Conservation (phyloP, 129 eudicot species). For the Flaveria bidentis region DNA sequence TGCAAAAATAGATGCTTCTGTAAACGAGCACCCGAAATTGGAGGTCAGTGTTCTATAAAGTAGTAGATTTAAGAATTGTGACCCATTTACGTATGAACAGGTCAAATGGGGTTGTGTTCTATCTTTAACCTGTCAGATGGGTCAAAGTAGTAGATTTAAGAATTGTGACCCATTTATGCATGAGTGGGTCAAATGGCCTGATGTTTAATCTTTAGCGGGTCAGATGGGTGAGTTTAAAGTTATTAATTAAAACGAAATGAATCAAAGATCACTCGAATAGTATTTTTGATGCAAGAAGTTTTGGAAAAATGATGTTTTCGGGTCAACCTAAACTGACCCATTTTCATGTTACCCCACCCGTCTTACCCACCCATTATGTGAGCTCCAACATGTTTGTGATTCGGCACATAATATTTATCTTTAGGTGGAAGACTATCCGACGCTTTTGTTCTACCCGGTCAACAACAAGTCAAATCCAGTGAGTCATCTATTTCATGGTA, state of each 20-base stretch:
- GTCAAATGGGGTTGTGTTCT: not conserved
- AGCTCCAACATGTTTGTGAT: constrained; percentile 5
- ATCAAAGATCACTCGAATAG: not conserved
- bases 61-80: not conserved
- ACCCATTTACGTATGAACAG: not conserved
- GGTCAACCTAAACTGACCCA: constrained; percentile 6
- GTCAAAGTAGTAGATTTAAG: no score
- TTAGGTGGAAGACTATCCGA: constrained; percentile 63
- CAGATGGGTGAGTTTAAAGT: not conserved
- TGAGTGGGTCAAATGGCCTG: not conserved
- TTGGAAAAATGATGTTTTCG: not conserved
- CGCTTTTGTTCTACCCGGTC: constrained; percentile 77
- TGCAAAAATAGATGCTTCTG: constrained; percentile 78
- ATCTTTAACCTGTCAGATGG: not conserved
- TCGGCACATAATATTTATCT: not conserved
- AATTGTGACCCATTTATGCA: not conserved
- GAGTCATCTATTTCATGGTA: constrained; percentile 27
- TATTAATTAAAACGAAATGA: no score
- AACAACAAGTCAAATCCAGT: constrained; percentile 74
- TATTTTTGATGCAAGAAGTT: not conserved
- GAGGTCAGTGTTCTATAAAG: constrained; percentile 39
- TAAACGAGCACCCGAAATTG: constrained; percentile 74
- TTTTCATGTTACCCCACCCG: not conserved
- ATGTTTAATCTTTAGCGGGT: not conserved
- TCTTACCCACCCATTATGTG: not conserved